These are phyloP conservation scores for Kalanchoe fedtschenkoi DNA, from an alignment of 164 flowering plant genomes.

Conservation along the genomic window DNA sequence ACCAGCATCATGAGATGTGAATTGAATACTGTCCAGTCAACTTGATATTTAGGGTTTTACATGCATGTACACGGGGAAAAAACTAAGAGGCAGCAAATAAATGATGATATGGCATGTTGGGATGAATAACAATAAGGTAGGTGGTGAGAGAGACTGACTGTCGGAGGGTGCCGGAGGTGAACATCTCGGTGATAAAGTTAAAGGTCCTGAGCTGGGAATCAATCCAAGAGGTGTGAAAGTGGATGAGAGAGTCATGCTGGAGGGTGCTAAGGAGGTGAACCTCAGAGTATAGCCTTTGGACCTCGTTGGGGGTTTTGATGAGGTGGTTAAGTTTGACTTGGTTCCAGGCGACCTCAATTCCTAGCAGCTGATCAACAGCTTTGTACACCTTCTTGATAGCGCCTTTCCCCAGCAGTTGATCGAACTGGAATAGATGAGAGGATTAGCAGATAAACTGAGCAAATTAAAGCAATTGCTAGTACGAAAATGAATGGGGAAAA, in stretches of 20 bases:
- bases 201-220: constrained; percentile 44
- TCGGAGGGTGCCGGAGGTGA: constrained; percentile 87
- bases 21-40: too few relatives aligned
- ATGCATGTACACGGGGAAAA: too few relatives aligned
- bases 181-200: constrained; percentile 93
- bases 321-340: constrained; percentile 50
- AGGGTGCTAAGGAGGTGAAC: constrained; percentile 78
- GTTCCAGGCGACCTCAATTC: constrained; percentile 92
- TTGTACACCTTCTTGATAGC: constrained; percentile 73
- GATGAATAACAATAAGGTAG: too few relatives aligned
- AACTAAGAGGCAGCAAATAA: too few relatives aligned
- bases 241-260: constrained; percentile 56
- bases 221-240: constrained; percentile 59
- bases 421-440: too few relatives aligned
- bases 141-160: too few relatives aligned
- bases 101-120: too few relatives aligned
- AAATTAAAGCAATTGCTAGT: too few relatives aligned
- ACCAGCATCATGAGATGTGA: too few relatives aligned
- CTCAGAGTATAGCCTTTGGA: constrained; percentile 72
- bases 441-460: too few relatives aligned
- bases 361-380: constrained; percentile 66
- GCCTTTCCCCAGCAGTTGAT: constrained; percentile 76
- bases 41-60: too few relatives aligned
- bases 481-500: too few relatives aligned
- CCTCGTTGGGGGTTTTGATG: constrained; percentile 51